Evolutionary conservation across 805 yeast genomes (phyloP).

Genomic region (Sungouiozyma intestinalis): DNA sequence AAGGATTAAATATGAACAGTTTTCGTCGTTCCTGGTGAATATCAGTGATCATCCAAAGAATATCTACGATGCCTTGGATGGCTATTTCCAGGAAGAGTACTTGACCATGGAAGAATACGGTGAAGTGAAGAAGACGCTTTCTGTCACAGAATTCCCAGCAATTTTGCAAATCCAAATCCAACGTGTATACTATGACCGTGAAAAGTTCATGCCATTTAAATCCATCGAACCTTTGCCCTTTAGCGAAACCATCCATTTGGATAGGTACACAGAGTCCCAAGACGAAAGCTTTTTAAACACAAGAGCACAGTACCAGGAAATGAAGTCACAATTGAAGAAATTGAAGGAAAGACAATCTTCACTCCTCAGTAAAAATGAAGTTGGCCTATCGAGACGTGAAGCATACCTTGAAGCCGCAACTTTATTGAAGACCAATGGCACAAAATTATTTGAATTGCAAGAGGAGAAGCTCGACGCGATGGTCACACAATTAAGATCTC

Average conservation of each 20-base stretch:
- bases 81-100: slow-evolving; percentile 60
- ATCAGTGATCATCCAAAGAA: slow-evolving; percentile 82
- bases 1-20: slow-evolving; percentile 58
- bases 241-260: slow-evolving; percentile 69
- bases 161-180: slow-evolving; percentile 88
- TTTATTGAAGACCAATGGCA: slow-evolving; percentile 38
- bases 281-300: slow-evolving; percentile 41
- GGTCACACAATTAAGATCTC: slow-evolving; percentile 30
- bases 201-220: slow-evolving; percentile 63
- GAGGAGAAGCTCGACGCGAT: slow-evolving; percentile 1
- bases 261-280: slow-evolving; percentile 69
- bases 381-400: slow-evolving; percentile 40
- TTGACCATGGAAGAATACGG: slow-evolving; percentile 61
- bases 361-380: slow-evolving; percentile 37
- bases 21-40: slow-evolving; percentile 71
- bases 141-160: slow-evolving; percentile 64
- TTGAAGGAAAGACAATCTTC: slow-evolving; percentile 36
- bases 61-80: slow-evolving; percentile 83
- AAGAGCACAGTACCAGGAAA: slow-evolving; percentile 43
- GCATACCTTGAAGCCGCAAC: slow-evolving; percentile 46
- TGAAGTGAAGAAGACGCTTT: slow-evolving; percentile 59
- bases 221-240: slow-evolving; percentile 75
- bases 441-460: slow-evolving; percentile 27
- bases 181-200: slow-evolving; percentile 82
- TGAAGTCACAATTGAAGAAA: slow-evolving; percentile 46